These are phyloP conservation scores for Lecanosticta acicola DNA, from an alignment of 2,329 filamentous ascomycete species.

Conservation along the genomic window DNA sequence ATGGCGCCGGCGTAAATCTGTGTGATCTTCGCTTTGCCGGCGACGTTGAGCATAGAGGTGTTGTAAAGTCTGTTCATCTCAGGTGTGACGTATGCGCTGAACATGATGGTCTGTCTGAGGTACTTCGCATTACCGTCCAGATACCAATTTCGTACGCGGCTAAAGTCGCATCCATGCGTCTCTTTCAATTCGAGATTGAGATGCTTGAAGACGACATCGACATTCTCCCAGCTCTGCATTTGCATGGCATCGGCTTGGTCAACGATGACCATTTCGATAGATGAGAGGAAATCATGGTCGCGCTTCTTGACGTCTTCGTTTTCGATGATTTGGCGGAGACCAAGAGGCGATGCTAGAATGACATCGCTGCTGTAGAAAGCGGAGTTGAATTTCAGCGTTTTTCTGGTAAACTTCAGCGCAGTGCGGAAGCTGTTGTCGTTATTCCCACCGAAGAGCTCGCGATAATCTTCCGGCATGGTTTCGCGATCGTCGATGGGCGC, in stretches of 20 bases:
- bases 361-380: slow-evolving; percentile 97
- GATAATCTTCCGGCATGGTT: slow-evolving; percentile 79
- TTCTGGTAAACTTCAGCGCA: slow-evolving; percentile 94
- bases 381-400: slow-evolving; percentile 89
- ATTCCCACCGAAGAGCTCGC: slow-evolving; percentile 85
- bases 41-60: slow-evolving; percentile 70
- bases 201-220: slow-evolving; percentile 85
- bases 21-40: slow-evolving; percentile 70
- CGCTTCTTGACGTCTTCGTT: slow-evolving; percentile 64
- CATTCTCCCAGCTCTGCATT: slow-evolving; percentile 98
- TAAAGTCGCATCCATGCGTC: slow-evolving; percentile 88
- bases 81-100: slow-evolving; percentile 79
- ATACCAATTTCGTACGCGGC: slow-evolving; percentile 84
- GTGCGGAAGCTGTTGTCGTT: slow-evolving; percentile 96
- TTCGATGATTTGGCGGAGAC: slow-evolving; percentile 83
- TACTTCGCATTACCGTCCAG: slow-evolving; percentile 77
- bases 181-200: slow-evolving; percentile 79
- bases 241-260: slow-evolving; percentile 90
- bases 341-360: slow-evolving; percentile 83
- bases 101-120: slow-evolving; percentile 78
- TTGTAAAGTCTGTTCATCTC: slow-evolving; percentile 78
- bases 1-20: slow-evolving; percentile 64
- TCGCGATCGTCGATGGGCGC: slow-evolving; percentile 57
- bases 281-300: slow-evolving; percentile 88
- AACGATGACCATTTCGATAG: slow-evolving; percentile 82